Percentiles rank a stretch among this genome's conserved stretches.
Evolutionary conservation across 2,329 filamentous ascomycete species (phyloP).

Genomic region (Aspergillus brunneoviolaceus): DNA sequence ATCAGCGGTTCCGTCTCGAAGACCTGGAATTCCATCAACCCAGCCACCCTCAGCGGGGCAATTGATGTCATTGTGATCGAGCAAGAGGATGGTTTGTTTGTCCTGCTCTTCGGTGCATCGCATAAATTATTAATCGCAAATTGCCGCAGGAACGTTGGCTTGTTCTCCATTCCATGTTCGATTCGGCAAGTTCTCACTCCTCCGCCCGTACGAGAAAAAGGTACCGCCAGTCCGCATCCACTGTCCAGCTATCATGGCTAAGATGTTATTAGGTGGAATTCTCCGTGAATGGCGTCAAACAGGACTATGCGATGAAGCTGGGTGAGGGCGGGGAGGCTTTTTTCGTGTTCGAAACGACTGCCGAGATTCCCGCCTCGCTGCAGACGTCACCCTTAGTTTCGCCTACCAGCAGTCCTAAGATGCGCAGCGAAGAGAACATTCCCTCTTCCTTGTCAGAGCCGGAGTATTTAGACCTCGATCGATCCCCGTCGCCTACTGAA

Average conservation of each 20-base stretch:
- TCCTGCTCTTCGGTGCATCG: not conserved
- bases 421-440: constrained; percentile 32
- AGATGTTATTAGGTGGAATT: constrained; percentile 71
- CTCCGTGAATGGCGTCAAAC: constrained; percentile 85
- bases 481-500: constrained; percentile 18
- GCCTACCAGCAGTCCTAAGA: constrained; percentile 75
- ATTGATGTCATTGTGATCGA: constrained; percentile 99
- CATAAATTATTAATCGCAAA: constrained; percentile 1
- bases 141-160: constrained; percentile 59
- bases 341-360: constrained; percentile 95
- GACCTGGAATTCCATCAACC: constrained; percentile 99
- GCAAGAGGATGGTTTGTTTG: constrained; percentile 75
- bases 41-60: constrained; percentile 91
- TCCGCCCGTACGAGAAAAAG: constrained; percentile 97
- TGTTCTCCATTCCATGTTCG: constrained; percentile 98
- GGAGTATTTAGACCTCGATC: constrained; percentile 51
- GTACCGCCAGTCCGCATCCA: constrained; percentile 26
- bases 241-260: constrained; percentile 10
- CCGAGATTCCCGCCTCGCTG: constrained; percentile 85
- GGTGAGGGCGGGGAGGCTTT: constrained; percentile 97
- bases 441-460: constrained; percentile 47
- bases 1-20: constrained; percentile 94
- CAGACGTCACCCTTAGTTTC: constrained; percentile 94
- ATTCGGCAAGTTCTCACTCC: constrained; percentile 95
- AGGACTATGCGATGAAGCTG: constrained; percentile 96